phyloP scores from a whole-genome alignment of 2,329 filamentous ascomycete species.

The Ceratocystis albifundus region DNA sequence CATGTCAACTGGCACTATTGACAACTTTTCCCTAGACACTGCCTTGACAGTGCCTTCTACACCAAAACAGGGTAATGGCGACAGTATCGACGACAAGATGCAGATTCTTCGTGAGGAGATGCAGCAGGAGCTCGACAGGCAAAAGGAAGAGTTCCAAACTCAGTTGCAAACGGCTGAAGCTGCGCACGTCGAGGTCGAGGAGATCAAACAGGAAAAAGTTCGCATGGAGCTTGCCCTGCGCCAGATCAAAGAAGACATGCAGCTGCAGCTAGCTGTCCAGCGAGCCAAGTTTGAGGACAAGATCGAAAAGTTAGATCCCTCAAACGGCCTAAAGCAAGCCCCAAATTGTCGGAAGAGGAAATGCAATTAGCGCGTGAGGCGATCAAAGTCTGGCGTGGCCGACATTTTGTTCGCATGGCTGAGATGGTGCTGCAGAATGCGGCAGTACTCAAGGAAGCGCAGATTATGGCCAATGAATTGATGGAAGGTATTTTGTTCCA shows the following conservation, averaged over 20 bases:
- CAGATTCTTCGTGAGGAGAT: constrained; percentile 68
- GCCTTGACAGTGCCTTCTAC: constrained; percentile 89
- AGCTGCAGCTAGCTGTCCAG: constrained; percentile 71
- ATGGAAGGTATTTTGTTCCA: constrained; percentile 89
- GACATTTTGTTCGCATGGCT: constrained; percentile 86
- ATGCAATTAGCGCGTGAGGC: constrained; percentile 55
- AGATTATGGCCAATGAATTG: constrained; percentile 95
- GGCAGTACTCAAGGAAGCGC: constrained; percentile 80
- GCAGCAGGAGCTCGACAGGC: constrained; percentile 69
- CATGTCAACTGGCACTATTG: constrained; percentile 83
- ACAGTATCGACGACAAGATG: constrained; percentile 61
- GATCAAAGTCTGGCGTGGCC: constrained; percentile 64
- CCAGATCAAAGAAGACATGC: constrained; percentile 75
- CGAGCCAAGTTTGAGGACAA: constrained; percentile 75
- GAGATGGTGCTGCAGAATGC: constrained; percentile 84
- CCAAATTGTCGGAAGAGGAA: constrained; percentile 60
- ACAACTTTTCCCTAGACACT: constrained; percentile 93
- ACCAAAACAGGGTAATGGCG: constrained; percentile 49
- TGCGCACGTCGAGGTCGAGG: constrained; percentile 66
- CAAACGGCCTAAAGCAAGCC: constrained; percentile 48
- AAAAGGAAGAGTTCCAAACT: constrained; percentile 71
- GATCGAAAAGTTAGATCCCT: constrained; percentile 63
- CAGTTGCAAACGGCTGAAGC: constrained; percentile 65
- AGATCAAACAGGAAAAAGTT: constrained; percentile 69
- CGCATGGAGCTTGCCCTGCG: constrained; percentile 74